Evolutionary conservation across 345 rosid species (phyloP).

Genomic region (Pugionium cornutum): DNA sequence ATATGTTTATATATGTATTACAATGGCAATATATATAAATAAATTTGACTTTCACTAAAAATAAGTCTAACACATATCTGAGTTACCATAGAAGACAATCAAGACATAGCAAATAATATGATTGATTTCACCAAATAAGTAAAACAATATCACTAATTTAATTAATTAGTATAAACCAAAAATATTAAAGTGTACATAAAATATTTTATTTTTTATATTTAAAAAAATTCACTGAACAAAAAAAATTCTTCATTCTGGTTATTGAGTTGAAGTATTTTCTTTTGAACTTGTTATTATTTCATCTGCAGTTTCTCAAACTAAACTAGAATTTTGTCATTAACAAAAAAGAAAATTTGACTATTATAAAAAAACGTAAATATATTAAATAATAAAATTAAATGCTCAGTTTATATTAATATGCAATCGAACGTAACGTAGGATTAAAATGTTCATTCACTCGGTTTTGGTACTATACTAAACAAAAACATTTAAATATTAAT

Average conservation of each 20-base stretch:
- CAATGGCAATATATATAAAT: not conserved
- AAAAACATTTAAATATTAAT: too few relatives aligned
- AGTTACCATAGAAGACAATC: not conserved
- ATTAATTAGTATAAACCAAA: too few relatives aligned
- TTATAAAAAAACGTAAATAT: not conserved
- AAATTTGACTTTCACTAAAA: not conserved
- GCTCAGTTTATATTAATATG: too few relatives aligned
- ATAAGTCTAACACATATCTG: not conserved
- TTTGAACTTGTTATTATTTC: not conserved
- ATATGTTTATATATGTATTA: not conserved
- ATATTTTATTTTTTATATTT: too few relatives aligned
- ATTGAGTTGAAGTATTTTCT: too few relatives aligned
- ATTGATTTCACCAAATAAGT: not conserved
- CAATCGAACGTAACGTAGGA: too few relatives aligned
- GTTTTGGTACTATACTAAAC: too few relatives aligned
- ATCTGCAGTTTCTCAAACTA: not conserved
- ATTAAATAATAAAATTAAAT: too few relatives aligned
- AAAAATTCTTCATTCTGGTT: not conserved
- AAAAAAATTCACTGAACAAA: too few relatives aligned
- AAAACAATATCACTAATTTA: not conserved
- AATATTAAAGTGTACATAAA: too few relatives aligned
- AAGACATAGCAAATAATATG: not conserved
- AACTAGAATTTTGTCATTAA: not conserved
- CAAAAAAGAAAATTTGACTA: not conserved
- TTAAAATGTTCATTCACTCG: too few relatives aligned